Evolutionary conservation across 345 rosid species (phyloP).

Genomic region (Brassica cretica): DNA sequence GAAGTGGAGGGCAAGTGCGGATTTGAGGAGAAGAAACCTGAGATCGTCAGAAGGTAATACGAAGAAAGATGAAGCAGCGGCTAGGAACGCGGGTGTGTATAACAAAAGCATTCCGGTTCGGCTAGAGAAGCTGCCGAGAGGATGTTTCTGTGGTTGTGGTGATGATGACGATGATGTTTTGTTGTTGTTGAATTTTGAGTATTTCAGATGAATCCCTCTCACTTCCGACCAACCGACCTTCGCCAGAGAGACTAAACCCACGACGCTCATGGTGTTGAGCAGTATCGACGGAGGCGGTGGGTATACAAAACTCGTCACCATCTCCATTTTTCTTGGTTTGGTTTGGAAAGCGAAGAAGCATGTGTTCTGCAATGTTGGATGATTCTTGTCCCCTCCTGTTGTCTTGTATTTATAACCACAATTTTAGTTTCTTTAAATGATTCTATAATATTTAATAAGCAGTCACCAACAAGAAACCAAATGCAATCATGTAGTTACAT

Average conservation of each 20-base stretch:
- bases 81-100: conserved; percentile 65
- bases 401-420: conserved; percentile 24
- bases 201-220: conserved; percentile 50
- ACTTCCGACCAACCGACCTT: conserved; percentile 47
- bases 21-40: conserved; percentile 54
- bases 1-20: conserved; percentile 68
- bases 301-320: conserved; percentile 29
- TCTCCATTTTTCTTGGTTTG: not conserved
- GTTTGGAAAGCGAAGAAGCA: not conserved
- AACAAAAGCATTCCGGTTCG: conserved; percentile 59
- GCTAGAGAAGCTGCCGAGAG: conserved; percentile 43
- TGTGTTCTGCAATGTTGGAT: not conserved
- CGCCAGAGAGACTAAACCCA: conserved; percentile 36
- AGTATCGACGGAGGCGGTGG: conserved; percentile 48
- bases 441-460: not conserved
- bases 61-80: conserved; percentile 51
- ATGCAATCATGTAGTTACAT: not conserved
- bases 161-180: conserved; percentile 3
- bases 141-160: not conserved
- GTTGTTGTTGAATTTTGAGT: conserved; percentile 55
- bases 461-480: not conserved
- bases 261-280: conserved; percentile 42
- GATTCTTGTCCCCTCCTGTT: not conserved
- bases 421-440: not conserved
- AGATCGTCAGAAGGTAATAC: conserved; percentile 44